Base-by-base conservation (phyloP, 2,329 filamentous ascomycete genomes). In the Apiospora hydei region DNA sequence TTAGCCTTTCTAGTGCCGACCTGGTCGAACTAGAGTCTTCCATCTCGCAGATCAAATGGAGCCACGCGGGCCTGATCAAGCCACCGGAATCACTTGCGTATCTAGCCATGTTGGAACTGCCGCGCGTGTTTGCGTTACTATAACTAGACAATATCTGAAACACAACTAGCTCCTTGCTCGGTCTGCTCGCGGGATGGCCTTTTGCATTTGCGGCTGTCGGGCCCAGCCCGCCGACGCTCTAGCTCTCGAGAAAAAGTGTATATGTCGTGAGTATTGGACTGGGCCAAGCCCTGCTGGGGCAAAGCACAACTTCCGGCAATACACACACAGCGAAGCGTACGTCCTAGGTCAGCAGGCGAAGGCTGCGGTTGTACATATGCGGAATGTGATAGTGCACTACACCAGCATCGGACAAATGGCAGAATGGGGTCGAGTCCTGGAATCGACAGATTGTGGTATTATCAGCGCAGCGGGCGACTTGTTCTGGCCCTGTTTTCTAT, bases 41-140 rank as follows among this genome's bases (percentile, higher is more conserved):
- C 34, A 41, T 41, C 34, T 64, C 34, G 57, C 34, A 24, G 34
- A 64, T 41, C 57, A n/a, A 13, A 64, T 41, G 34, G 57, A 64
- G 57, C 57, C 57, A 64, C 57, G 57, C 57, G 34, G 34, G 34
- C 57, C 57, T 41, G 57, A 10, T 64, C 57, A 64, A 64, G 57
- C 57, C 57, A 64, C 57, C 57, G 57, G 34, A 41, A 64, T 64
- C 57, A 41, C 5, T 13, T 11, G 8, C 10, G 41, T 43, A 43
- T 43, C 13, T 64, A n/a, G 57, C 57, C 41, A 41, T 64, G 57
- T 64, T 64, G 4, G 34, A 64, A 64, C 57, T 64, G 57, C 57
- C 57, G 57, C 57, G 57, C 57, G 34, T 64, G 57, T 13, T 64
- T 64, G 57, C 34, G 57, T 64, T 64, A 64, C 57, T 41, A 41